Percentiles rank a stretch among this genome's conserved stretches.
phyloP scores from a whole-genome alignment of 1,284 basidiomycete genomes.

The Fomitopsis pinicola region DNA sequence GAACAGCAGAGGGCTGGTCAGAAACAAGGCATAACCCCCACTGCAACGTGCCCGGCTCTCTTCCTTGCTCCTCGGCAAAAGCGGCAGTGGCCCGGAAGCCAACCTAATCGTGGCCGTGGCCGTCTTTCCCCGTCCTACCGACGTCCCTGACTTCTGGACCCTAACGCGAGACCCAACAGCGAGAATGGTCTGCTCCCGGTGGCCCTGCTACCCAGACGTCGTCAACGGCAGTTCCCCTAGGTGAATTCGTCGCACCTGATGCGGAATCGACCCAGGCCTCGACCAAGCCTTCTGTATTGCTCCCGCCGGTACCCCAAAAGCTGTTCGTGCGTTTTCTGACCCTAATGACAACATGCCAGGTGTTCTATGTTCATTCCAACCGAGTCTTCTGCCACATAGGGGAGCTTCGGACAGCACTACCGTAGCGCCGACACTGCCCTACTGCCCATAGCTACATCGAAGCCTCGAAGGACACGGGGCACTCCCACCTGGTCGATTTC shows the following conservation, averaged over 20 bases:
- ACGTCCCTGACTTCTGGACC: constrained; percentile 73
- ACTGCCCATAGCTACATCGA: constrained; percentile 50
- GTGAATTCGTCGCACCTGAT: constrained; percentile 33
- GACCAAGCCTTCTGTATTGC: constrained; percentile 39
- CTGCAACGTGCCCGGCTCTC: constrained; percentile 54
- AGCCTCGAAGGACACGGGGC: constrained; percentile 52
- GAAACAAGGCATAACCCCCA: constrained; percentile 59
- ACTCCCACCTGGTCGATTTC: constrained; percentile 76
- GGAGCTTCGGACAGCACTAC: constrained; percentile 68
- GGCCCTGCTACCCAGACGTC: constrained; percentile 63
- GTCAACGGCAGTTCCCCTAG: constrained; percentile 34
- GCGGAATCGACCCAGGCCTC: constrained; percentile 28
- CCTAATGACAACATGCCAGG: constrained; percentile 40
- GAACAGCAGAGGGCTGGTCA: constrained; percentile 55
- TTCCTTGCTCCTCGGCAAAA: constrained; percentile 57
- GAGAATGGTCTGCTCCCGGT: constrained; percentile 74
- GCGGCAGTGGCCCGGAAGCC: constrained; percentile 39
- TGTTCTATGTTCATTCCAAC: constrained; percentile 65
- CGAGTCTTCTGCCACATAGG: constrained; percentile 52
- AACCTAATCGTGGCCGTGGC: constrained; percentile 64
- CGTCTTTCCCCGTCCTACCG: constrained; percentile 66
- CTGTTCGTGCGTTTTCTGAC: constrained; percentile 51
- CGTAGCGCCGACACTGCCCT: constrained; percentile 51
- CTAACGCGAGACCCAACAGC: constrained; percentile 82
- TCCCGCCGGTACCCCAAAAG: constrained; percentile 56